Conservation (phyloP, 345 rosid genomes). For the Turnera subulata region DNA sequence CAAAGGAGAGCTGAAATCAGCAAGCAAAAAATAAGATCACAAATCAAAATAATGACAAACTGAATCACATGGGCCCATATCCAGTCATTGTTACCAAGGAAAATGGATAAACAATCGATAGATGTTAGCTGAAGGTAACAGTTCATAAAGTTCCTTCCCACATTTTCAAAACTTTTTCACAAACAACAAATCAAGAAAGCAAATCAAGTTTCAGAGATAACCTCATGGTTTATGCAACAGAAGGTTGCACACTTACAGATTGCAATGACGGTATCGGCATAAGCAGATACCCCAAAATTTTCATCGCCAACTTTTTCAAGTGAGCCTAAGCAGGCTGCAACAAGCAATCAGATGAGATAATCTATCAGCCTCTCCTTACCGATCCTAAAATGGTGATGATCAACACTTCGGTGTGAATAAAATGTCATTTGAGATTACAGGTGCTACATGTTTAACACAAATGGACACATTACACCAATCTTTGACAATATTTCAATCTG, state of each 20-base stretch:
- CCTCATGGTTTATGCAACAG: not conserved
- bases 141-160: not conserved
- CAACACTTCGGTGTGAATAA: too few relatives aligned
- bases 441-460: too few relatives aligned
- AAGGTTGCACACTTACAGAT: conserved; percentile 98
- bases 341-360: conserved; percentile 79
- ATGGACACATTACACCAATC: too few relatives aligned
- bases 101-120: not conserved
- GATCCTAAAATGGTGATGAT: conserved; percentile 81
- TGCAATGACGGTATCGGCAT: conserved; percentile 74
- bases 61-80: not conserved
- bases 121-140: too few relatives aligned
- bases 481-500: too few relatives aligned
- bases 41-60: not conserved
- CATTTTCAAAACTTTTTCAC: not conserved
- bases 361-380: conserved; percentile 76
- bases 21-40: conserved; percentile 1
- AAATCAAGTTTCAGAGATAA: not conserved
- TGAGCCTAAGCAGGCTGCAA: conserved; percentile 91
- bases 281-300: conserved; percentile 71
- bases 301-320: conserved; percentile 54
- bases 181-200: not conserved
- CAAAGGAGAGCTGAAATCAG: conserved; percentile 86
- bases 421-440: too few relatives aligned
- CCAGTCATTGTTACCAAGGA: too few relatives aligned